A percentile compares a stretch with the other conserved stretches of the same genome.
phyloP scores from a whole-genome alignment of 1,139 yeast species.

The Schwanniomyces etchellsii region DNA sequence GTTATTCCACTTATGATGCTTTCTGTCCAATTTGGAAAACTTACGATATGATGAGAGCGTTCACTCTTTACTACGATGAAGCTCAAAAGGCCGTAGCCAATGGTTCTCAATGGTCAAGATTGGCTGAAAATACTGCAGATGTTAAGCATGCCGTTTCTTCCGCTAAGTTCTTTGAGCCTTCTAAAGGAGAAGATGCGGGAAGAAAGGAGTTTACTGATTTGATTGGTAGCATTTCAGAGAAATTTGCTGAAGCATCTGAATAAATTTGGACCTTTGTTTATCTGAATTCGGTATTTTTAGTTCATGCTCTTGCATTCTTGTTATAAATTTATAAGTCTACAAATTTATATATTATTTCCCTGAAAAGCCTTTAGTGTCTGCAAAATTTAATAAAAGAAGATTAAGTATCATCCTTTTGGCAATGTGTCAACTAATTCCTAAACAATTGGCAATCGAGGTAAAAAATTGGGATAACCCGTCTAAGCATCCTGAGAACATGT shows the following conservation, averaged over 20 bases:
- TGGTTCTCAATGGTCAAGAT: conserved; percentile 93
- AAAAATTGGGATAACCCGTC: not conserved
- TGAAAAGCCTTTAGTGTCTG: no score
- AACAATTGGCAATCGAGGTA: not conserved
- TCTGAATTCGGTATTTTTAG: conserved; percentile 6
- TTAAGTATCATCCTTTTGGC: no score
- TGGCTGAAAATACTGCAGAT: conserved; percentile 81
- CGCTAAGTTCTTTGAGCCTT: conserved; percentile 93
- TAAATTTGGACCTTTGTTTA: conserved; percentile 25
- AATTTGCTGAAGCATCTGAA: conserved; percentile 94
- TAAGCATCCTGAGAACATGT: conserved; percentile 14
- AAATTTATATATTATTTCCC: no score
- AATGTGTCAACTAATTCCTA: no score
- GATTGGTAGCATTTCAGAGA: conserved; percentile 71
- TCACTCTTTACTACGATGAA: conserved; percentile 86
- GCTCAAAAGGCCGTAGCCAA: conserved; percentile 95
- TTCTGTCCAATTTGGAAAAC: conserved; percentile 99
- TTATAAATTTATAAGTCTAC: conserved; percentile 1
- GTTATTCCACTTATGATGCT: conserved; percentile 95
- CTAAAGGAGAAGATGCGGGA: conserved; percentile 78
- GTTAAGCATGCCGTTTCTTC: conserved; percentile 92
- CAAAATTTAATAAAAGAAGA: no score
- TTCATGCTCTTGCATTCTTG: conserved; percentile 2
- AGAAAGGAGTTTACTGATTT: conserved; percentile 72
- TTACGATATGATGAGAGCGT: conserved; percentile 94